A percentile compares a stretch with the other conserved stretches of the same genome.
phyloP scores from a whole-genome alignment of 345 rosid species.

The Populus nigra region DNA sequence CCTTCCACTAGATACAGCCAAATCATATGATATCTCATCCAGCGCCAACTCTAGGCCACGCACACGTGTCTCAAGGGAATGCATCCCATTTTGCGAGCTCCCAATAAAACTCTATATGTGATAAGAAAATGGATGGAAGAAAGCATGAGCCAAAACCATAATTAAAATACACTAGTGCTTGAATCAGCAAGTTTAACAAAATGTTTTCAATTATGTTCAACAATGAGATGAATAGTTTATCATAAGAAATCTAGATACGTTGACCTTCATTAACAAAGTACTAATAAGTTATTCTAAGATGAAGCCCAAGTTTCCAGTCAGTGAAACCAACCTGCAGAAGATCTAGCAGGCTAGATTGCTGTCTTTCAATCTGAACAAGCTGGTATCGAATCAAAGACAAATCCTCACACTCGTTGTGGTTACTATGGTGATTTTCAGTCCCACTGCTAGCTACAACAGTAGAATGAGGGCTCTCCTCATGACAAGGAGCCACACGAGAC shows the following conservation, averaged over 20 bases:
- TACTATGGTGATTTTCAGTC: constrained; percentile 49
- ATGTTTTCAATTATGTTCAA: background rate
- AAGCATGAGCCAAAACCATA: constrained; percentile 14
- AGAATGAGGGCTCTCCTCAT: constrained; percentile 38
- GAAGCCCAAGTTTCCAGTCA: constrained; percentile 17
- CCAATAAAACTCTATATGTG: constrained; percentile 67
- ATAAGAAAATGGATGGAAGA: constrained; percentile 2
- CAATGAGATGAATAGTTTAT: background rate
- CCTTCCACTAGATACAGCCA: constrained; percentile 74
- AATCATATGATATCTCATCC: constrained; percentile 91
- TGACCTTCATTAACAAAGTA: background rate
- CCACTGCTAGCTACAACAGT: constrained; percentile 37
- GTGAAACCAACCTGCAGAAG: constrained; percentile 74
- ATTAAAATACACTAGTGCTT: background rate
- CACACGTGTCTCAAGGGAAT: constrained; percentile 74
- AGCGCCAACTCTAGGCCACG: constrained; percentile 82
- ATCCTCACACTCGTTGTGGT: constrained; percentile 71
- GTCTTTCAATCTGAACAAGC: constrained; percentile 89
- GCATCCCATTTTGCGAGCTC: constrained; percentile 81
- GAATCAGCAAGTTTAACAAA: background rate
- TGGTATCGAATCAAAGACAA: constrained; percentile 72
- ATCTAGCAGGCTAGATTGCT: constrained; percentile 80
- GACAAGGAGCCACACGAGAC: constrained; percentile 53
- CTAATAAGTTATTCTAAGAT: background rate
- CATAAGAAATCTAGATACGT: background rate